These are phyloP conservation scores for Smittium mucronatum DNA, from an alignment of 371 early-diverging fungal species.

Conservation along the genomic window DNA sequence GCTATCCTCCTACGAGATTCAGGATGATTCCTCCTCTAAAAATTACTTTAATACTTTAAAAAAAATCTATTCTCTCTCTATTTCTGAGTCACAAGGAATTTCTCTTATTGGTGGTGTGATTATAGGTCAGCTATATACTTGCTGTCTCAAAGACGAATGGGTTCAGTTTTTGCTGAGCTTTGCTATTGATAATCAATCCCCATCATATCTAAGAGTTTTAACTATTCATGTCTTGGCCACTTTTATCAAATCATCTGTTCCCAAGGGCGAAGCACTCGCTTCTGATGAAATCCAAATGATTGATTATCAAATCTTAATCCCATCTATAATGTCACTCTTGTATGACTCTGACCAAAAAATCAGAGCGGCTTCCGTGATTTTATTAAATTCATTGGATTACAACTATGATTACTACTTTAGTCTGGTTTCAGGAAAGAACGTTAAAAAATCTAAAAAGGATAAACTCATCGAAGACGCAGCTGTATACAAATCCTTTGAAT, in stretches of 20 bases:
- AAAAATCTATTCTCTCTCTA: constrained; percentile 12
- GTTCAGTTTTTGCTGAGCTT: constrained; percentile 48
- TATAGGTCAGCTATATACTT: constrained; percentile 39
- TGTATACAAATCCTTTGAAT: constrained; percentile 41
- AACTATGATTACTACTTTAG: constrained; percentile 36
- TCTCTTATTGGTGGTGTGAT: constrained; percentile 31
- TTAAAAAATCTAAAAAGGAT: background rate
- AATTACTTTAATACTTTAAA: constrained; percentile 14
- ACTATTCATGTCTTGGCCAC: constrained; percentile 47
- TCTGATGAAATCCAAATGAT: background rate
- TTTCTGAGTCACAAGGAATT: constrained; percentile 11
- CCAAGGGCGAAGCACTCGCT: constrained; percentile 12
- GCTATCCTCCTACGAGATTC: background rate
- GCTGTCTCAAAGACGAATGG: constrained; percentile 40
- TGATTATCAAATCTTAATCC: constrained; percentile 74
- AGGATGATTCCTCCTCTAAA: background rate
- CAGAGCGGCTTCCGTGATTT: constrained; percentile 43
- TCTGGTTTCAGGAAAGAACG: constrained; percentile 16
- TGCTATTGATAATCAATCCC: constrained; percentile 38
- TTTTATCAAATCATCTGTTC: constrained; percentile 21
- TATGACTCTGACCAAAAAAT: constrained; percentile 37
- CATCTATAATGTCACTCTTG: constrained; percentile 54
- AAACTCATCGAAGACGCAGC: background rate
- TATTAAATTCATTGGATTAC: constrained; percentile 38
- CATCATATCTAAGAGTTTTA: constrained; percentile 37